Conservation (phyloP, 2,329 filamentous ascomycete genomes). For the Ascochyta pisi region DNA sequence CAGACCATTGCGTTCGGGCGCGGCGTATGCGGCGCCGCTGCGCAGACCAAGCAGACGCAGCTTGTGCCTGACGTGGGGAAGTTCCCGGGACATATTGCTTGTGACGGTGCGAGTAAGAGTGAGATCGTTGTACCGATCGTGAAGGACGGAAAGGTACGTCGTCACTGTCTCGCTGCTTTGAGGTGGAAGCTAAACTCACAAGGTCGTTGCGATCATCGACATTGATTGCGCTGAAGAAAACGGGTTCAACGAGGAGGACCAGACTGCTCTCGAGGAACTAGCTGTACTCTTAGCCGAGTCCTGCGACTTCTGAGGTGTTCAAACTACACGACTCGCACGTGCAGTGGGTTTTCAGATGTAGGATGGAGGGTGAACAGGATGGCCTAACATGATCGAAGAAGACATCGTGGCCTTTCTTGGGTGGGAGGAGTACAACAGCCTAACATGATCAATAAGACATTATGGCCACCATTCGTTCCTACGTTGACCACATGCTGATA, state of each 20-base stretch:
- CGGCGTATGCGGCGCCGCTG: slow-evolving; percentile 79
- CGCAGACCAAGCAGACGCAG: slow-evolving; percentile 66
- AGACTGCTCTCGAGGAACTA: slow-evolving; percentile 69
- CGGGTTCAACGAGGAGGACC: slow-evolving; percentile 75
- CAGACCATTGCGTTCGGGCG: slow-evolving; percentile 76
- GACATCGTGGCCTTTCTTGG: slow-evolving; percentile 11
- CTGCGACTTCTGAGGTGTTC: slow-evolving; percentile 39
- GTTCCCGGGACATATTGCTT: slow-evolving; percentile 84
- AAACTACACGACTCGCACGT: neutral
- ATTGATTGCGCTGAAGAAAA: slow-evolving; percentile 73
- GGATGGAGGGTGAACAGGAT: neutral
- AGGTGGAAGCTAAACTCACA: slow-evolving; percentile 23
- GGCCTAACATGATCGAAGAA: slow-evolving; percentile 20
- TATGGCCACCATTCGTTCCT: neutral
- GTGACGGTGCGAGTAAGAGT: slow-evolving; percentile 76
- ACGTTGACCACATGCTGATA: neutral
- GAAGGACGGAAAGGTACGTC: slow-evolving; percentile 54
- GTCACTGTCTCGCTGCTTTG: neutral
- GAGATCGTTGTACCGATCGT: slow-evolving; percentile 83
- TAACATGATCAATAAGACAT: slow-evolving; percentile 24
- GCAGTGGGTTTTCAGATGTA: neutral
- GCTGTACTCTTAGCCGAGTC: slow-evolving; percentile 41
- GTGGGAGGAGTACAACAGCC: neutral
- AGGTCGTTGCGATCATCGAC: slow-evolving; percentile 78
- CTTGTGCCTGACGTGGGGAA: slow-evolving; percentile 71